These are phyloP conservation scores for Kuraishia borneana DNA, from an alignment of 805 yeast species.

Conservation along the genomic window DNA sequence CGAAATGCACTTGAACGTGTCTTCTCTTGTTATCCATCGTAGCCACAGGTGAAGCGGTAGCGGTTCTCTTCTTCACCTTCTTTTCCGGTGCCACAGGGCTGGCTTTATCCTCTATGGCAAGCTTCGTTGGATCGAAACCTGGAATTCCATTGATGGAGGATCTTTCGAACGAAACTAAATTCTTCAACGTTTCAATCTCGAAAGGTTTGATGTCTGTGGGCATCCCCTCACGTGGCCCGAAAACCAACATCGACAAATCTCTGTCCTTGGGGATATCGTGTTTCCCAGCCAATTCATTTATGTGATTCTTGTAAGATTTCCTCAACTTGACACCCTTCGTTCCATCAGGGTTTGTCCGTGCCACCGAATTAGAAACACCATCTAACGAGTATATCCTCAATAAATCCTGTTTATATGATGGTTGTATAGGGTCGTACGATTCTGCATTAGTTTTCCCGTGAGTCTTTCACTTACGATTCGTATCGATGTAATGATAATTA, in stretches of 20 bases:
- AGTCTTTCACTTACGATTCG: too few species aligned
- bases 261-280: slow-evolving; percentile 48
- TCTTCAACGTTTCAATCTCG: slow-evolving; percentile 34
- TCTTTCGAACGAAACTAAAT: slow-evolving; percentile 48
- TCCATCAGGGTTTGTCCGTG: slow-evolving; percentile 80
- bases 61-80: slow-evolving; percentile 16
- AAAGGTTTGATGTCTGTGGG: slow-evolving; percentile 37
- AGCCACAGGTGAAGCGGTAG: slow-evolving; percentile 7
- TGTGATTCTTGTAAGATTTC: slow-evolving; percentile 91
- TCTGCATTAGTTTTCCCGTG: too few species aligned
- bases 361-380: slow-evolving; percentile 65
- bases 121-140: slow-evolving; percentile 58
- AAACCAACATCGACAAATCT: slow-evolving; percentile 24
- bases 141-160: slow-evolving; percentile 64
- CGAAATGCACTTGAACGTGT: slow-evolving; percentile 21
- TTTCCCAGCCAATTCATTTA: slow-evolving; percentile 75
- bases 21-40: slow-evolving; percentile 16
- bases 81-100: slow-evolving; percentile 5
- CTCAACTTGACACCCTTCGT: slow-evolving; percentile 86
- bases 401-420: slow-evolving; percentile 68
- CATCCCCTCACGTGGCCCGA: slow-evolving; percentile 27
- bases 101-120: slow-evolving; percentile 42
- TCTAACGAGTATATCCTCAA: slow-evolving; percentile 58
- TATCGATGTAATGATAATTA: too few species aligned
- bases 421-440: slow-evolving; percentile 32